phyloP scores from a whole-genome alignment of 1,284 basidiomycete species.

The Acaromyces ingoldii region DNA sequence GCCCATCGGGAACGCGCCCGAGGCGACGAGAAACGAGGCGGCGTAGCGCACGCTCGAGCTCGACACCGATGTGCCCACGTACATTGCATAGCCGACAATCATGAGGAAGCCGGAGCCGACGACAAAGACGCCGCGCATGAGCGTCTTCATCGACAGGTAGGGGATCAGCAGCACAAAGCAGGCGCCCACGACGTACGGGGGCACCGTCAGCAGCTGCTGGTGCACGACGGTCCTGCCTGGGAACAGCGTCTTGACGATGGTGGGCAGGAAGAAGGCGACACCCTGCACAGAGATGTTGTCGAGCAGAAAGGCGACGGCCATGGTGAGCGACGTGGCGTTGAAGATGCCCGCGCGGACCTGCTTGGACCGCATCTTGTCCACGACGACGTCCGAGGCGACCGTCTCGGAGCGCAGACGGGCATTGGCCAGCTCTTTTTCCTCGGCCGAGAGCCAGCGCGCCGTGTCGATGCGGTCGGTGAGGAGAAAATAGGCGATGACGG shows the following conservation, averaged over 20 bases:
- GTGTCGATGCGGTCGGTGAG: slow-evolving; percentile 48
- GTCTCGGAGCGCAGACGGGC: slow-evolving; percentile 24
- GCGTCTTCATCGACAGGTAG: slow-evolving; percentile 47
- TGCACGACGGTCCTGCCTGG: slow-evolving; percentile 44
- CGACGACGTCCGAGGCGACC: slow-evolving; percentile 21
- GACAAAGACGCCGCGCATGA: slow-evolving; percentile 37
- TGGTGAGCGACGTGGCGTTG: slow-evolving; percentile 22
- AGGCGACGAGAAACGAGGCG: slow-evolving; percentile 39
- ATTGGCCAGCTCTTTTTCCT: slow-evolving; percentile 44
- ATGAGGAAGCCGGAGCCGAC: slow-evolving; percentile 40
- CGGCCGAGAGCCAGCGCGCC: slow-evolving; percentile 49
- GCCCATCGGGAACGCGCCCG: slow-evolving; percentile 47
- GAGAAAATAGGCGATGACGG: slow-evolving; percentile 43
- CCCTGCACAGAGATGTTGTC: slow-evolving; percentile 52
- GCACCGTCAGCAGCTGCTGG: slow-evolving; percentile 52
- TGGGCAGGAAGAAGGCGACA: slow-evolving; percentile 49
- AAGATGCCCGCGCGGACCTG: slow-evolving; percentile 27
- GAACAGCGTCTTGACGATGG: slow-evolving; percentile 51
- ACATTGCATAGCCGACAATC: slow-evolving; percentile 46
- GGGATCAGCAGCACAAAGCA: slow-evolving; percentile 33
- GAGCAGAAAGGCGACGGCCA: slow-evolving; percentile 50
- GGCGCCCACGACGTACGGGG: slow-evolving; percentile 48
- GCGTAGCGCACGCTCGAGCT: slow-evolving; percentile 38
- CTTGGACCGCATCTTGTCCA: slow-evolving; percentile 25
- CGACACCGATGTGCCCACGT: slow-evolving; percentile 21